phyloP scores from a whole-genome alignment of 2,329 filamentous ascomycete species.

The Monosporascus ibericus region DNA sequence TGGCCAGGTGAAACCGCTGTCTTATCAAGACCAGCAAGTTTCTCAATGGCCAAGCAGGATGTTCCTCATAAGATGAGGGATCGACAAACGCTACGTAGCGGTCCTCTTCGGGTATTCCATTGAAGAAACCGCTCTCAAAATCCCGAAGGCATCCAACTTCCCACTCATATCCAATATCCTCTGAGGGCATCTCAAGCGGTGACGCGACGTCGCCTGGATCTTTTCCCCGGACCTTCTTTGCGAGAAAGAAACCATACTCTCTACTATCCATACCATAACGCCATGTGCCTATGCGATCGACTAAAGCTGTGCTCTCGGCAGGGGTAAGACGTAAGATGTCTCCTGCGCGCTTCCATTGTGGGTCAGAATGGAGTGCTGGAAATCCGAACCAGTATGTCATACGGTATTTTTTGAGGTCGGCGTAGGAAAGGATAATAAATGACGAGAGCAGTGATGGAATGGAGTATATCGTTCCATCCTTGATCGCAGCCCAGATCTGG shows the following conservation, averaged over 20 bases:
- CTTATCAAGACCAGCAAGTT: constrained; percentile 83
- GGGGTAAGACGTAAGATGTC: constrained; percentile 50
- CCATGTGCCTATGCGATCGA: constrained; percentile 84
- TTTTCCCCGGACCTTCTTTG: constrained; percentile 59
- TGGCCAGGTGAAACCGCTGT: constrained; percentile 70
- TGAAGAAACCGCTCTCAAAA: constrained; percentile 86
- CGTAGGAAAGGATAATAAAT: constrained; percentile 85
- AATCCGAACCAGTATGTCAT: constrained; percentile 99
- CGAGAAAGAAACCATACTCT: constrained; percentile 95
- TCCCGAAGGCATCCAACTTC: constrained; percentile 66
- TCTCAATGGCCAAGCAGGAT: constrained; percentile 87
- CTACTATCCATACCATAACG: constrained; percentile 72
- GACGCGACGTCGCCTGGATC: constrained; percentile 26
- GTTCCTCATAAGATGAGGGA: constrained; percentile 80
- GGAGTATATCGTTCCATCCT: constrained; percentile 93
- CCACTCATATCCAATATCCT: constrained; percentile 66
- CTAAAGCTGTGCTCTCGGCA: constrained; percentile 70
- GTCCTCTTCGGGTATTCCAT: constrained; percentile 63
- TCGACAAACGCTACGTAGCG: constrained; percentile 84
- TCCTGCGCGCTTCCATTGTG: constrained; percentile 65
- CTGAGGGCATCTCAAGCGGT: constrained; percentile 47
- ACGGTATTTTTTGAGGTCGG: constrained; percentile 94
- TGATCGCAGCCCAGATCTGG: constrained; percentile 96
- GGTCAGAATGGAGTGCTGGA: constrained; percentile 84
- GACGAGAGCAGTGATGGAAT: constrained; percentile 86